These are phyloP conservation scores for Parathielavia appendiculata DNA, from an alignment of 495 filamentous ascomycete genomes.

Conservation along the genomic window DNA sequence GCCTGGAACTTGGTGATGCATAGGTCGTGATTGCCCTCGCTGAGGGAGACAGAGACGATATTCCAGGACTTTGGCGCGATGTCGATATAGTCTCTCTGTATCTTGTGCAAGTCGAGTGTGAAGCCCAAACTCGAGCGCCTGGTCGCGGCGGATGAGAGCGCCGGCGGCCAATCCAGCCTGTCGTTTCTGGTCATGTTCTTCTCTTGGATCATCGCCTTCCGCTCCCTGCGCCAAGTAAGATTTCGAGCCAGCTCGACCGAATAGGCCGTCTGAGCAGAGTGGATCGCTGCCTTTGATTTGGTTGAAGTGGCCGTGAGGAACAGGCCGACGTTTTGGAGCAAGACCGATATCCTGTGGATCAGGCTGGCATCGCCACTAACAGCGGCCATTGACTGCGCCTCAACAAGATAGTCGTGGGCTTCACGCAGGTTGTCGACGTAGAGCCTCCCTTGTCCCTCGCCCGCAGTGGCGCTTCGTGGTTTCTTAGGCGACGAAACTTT, in stretches of 20 bases:
- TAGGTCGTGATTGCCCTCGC: slow-evolving; percentile 73
- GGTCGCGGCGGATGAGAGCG: slow-evolving; percentile 19
- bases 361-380: slow-evolving; percentile 42
- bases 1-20: slow-evolving; percentile 72
- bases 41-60: slow-evolving; percentile 77
- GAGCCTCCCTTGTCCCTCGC: slow-evolving; percentile 24
- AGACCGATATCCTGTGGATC: slow-evolving; percentile 53
- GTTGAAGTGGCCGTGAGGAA: slow-evolving; percentile 57
- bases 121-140: slow-evolving; percentile 36
- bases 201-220: slow-evolving; percentile 45
- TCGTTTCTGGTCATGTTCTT: slow-evolving; percentile 29
- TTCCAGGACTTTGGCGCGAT: slow-evolving; percentile 81
- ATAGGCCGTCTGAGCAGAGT: slow-evolving; percentile 55
- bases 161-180: slow-evolving; percentile 29
- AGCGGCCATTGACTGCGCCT: slow-evolving; percentile 51
- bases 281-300: slow-evolving; percentile 41
- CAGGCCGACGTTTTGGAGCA: slow-evolving; percentile 58
- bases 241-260: slow-evolving; percentile 60
- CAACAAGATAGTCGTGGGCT: slow-evolving; percentile 55
- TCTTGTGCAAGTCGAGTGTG: slow-evolving; percentile 46
- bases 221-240: slow-evolving; percentile 54
- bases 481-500: slow-evolving; percentile 31
- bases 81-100: slow-evolving; percentile 68
- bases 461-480: slow-evolving; percentile 14
- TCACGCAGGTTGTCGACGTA: slow-evolving; percentile 56